Evolutionary conservation across 1,139 yeast genomes (phyloP).

Genomic region (Debaryomyces sp.): DNA sequence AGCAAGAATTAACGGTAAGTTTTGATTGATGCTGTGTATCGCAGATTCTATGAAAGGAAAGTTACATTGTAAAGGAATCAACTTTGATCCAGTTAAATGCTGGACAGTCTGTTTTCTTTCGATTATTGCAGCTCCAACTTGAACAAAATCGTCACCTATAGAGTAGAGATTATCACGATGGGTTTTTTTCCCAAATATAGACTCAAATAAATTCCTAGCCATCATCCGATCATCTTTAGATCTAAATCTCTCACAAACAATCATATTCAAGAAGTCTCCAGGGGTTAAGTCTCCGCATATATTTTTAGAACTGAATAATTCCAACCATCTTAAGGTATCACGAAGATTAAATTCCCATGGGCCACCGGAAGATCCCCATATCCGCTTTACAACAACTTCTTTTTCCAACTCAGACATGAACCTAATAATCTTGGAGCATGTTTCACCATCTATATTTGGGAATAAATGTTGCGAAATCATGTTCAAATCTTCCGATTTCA

Average conservation of each 20-base stretch:
- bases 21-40: constrained; percentile 67
- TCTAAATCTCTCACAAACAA: constrained; percentile 80
- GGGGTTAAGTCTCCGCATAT: constrained; percentile 39
- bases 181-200: constrained; percentile 52
- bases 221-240: constrained; percentile 53
- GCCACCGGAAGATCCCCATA: constrained; percentile 80
- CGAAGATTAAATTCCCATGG: constrained; percentile 98
- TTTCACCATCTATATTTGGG: constrained; percentile 55
- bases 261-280: constrained; percentile 70
- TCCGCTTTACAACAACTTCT: constrained; percentile 58
- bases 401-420: constrained; percentile 70
- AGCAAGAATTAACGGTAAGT: constrained; percentile 81
- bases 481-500: constrained; percentile 69
- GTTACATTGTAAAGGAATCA: constrained; percentile 69
- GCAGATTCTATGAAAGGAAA: constrained; percentile 65
- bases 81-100: constrained; percentile 39
- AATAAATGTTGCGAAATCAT: constrained; percentile 73
- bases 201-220: constrained; percentile 55
- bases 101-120: constrained; percentile 46
- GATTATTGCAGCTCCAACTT: constrained; percentile 63
- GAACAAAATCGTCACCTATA: constrained; percentile 54
- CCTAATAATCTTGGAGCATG: constrained; percentile 58
- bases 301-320: constrained; percentile 46
- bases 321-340: constrained; percentile 91
- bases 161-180: constrained; percentile 48